Evolutionary conservation across 2,329 filamentous ascomycete genomes (phyloP).

Genomic region (Colletotrichum liriopes): DNA sequence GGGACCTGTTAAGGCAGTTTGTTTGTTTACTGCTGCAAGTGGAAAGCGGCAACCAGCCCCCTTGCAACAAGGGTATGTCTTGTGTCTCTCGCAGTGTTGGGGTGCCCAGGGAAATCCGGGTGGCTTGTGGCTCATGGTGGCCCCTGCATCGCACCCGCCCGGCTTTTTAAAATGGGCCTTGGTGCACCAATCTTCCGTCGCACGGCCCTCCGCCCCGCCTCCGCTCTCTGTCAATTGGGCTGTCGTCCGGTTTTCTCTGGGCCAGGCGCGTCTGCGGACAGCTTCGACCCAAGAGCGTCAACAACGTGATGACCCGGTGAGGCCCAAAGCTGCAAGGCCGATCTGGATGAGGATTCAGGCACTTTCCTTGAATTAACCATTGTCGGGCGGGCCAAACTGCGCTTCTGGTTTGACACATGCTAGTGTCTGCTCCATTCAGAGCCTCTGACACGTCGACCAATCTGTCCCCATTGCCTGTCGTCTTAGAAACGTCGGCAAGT

Average conservation of each 20-base stretch:
- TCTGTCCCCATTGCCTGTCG: slow-evolving; percentile 23
- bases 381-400: not conserved
- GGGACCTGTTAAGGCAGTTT: slow-evolving; percentile 53
- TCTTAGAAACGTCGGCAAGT: slow-evolving; percentile 24
- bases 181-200: slow-evolving; percentile 35
- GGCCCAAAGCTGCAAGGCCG: slow-evolving; percentile 32
- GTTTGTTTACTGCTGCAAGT: slow-evolving; percentile 53
- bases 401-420: slow-evolving; percentile 27
- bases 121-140: slow-evolving; percentile 38
- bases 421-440: slow-evolving; percentile 21
- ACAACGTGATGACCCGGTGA: slow-evolving; percentile 25
- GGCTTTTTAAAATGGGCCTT: slow-evolving; percentile 23
- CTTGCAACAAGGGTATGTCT: slow-evolving; percentile 35
- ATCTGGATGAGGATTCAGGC: slow-evolving; percentile 25
- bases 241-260: slow-evolving; percentile 34
- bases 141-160: slow-evolving; percentile 38
- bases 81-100: not conserved
- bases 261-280: slow-evolving; percentile 28
- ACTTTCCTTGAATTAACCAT: slow-evolving; percentile 7
- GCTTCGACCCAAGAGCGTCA: slow-evolving; percentile 14
- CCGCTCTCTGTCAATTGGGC: slow-evolving; percentile 37
- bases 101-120: slow-evolving; percentile 24
- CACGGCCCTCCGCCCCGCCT: slow-evolving; percentile 38
- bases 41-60: slow-evolving; percentile 42
- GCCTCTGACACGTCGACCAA: slow-evolving; percentile 28